Evolutionary conservation across 2,329 filamentous ascomycete genomes (phyloP), one percentile per base, ranked within the genome.

Genomic region (Pseudocercospora eumusae): DNA sequence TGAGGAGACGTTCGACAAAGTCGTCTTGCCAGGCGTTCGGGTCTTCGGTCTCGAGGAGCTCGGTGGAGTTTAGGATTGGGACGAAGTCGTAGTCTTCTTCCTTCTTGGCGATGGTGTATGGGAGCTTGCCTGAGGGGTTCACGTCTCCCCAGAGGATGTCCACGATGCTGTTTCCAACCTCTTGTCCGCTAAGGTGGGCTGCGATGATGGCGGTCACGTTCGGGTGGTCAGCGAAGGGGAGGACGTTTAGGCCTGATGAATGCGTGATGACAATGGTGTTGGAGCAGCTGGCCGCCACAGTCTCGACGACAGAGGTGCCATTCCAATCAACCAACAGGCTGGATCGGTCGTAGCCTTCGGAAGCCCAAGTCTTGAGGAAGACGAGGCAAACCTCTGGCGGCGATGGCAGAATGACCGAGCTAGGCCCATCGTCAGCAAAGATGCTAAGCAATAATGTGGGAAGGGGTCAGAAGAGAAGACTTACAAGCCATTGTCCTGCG

Each of bases 351-450:
- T 66, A 72, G 50, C 75, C 79, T 69, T 83, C 81, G 2, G 74
- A 72, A 0, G 80, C 80, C 73, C 75, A 82, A 9, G 71, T 83
- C 82, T 86, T 87, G 61, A 86, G 76, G 74, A 87, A 84, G 42
- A 87, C 84, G 18, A 87, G 76, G 73, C 68, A 80, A 9, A 85
- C 82, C 13, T 81, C 77, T 8, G 68, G 66, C 79, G 76, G 20
- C 71, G 71, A 73, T 21, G 79, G 81, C 71, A 82, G 81, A 58
- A 80, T 75, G 31, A 73, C 56, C 20, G 44, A 47, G 44, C 44
- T 47, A 23, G 20, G 20, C 21, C 31, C 28, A 23, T 53, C 25
- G 20, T 47, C 21, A 47, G 44, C 18, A 50, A 47, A 10, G 9
- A 40, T 21, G 42, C 42, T 45, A 21, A 21, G 42, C 42, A 45